These are phyloP conservation scores for Nakazawaea ernobii DNA, from an alignment of 805 yeast genomes.

Conservation along the genomic window DNA sequence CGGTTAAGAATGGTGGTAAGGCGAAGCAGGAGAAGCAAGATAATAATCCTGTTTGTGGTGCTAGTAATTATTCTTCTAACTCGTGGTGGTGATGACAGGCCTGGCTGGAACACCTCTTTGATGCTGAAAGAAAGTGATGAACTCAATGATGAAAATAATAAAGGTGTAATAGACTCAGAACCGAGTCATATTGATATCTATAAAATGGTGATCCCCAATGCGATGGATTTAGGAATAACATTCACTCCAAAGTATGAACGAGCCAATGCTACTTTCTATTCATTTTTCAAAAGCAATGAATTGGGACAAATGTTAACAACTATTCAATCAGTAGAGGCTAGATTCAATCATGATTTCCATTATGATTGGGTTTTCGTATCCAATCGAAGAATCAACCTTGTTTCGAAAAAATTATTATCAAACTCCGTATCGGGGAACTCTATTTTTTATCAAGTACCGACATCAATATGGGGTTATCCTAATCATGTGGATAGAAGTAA, in stretches of 20 bases:
- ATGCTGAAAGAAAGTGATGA: too few relatives aligned
- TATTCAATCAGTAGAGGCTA: slow-evolving; percentile 61
- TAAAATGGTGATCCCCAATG: too few relatives aligned
- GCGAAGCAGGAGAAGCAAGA: background rate
- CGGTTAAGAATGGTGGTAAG: background rate
- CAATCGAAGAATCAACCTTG: slow-evolving; percentile 65
- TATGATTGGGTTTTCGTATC: slow-evolving; percentile 92
- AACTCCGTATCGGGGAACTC: slow-evolving; percentile 67
- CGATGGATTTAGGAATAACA: too few relatives aligned
- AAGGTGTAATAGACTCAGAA: too few relatives aligned
- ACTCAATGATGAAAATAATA: too few relatives aligned
- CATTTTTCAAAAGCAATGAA: slow-evolving; percentile 4
- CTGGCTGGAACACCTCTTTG: too few relatives aligned
- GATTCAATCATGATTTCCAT: slow-evolving; percentile 68
- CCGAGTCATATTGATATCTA: too few relatives aligned
- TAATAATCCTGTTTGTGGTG: background rate
- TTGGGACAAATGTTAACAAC: slow-evolving; percentile 13
- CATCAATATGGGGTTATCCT: slow-evolving; percentile 70
- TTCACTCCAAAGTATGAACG: slow-evolving; percentile 2
- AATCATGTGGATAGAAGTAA: slow-evolving; percentile 56
- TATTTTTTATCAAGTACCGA: slow-evolving; percentile 64
- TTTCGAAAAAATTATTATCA: slow-evolving; percentile 53
- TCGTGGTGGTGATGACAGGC: too few relatives aligned
- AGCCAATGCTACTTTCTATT: slow-evolving; percentile 12
- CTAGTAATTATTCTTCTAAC: too few relatives aligned